Evolutionary conservation across 441 rosid species (phyloP), one percentile per base, ranked within the genome.

Genomic region (California macrophylla): DNA sequence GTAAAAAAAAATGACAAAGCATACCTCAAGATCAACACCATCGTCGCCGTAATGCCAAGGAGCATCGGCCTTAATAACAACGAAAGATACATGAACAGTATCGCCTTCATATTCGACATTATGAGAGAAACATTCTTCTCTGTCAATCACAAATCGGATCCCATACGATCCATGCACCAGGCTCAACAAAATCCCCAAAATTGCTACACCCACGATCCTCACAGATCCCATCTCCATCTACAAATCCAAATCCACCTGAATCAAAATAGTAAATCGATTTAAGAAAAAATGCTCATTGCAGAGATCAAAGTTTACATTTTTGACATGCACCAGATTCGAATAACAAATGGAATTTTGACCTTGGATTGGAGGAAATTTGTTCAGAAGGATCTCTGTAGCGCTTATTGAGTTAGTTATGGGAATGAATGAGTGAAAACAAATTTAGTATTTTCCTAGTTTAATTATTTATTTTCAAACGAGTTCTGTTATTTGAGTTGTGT

Each of bases 101-200:
- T 88, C 92, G 1, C 96, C 93, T 78, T 82, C 89, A 36, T 67
- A 82, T 28, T 83, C 75, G 66, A 83, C 88, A 52, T 90, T 83
- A 64, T 90, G 86, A 67, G 93, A 88, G 81, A 86, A 74, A 69
- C 96, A 86, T 69, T 90, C 92, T 80, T 86, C 93, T 72, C 82
- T 74, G 69, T 90, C 89, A n/a, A 90, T 83, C 64, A 83, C 89
- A 54, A 88, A 83, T 77, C 91, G 83, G 47, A 88, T 78, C 71
- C 92, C 93, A 23, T 61, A 62, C 56, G 84, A 74, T 34, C 63
- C 73, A 67, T 54, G 74, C 74, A 80, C 67, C 16, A 42, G n/a
- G 67, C 81, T 81, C 77, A 72, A 78, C 16, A 72, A 36, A 29
- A 81, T 45, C 29, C 77, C 79, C 74, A 85, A 20, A 9, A 75